Conservation (phyloP, 148 eudicot genomes). For the Diospyros kaki region DNA sequence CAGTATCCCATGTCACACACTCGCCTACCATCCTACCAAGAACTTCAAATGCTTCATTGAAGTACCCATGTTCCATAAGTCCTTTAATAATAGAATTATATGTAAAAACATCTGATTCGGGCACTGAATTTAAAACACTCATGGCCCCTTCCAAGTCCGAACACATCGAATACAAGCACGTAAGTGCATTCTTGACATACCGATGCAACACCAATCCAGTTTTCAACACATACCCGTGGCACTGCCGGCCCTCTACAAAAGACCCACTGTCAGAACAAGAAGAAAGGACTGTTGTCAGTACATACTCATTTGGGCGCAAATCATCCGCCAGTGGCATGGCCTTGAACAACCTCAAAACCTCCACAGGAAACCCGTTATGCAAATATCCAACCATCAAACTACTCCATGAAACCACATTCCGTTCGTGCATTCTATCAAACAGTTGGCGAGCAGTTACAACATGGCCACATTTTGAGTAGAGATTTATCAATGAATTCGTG, state of each 20-base stretch:
- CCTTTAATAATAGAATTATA: constrained; percentile 35
- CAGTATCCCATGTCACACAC: constrained; percentile 24
- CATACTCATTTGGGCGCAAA: constrained; percentile 31
- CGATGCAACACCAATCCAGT: constrained; percentile 39
- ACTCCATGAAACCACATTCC: constrained; percentile 47
- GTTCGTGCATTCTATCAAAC: constrained; percentile 36
- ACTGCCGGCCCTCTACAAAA: constrained; percentile 28
- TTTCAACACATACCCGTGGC: constrained; percentile 41
- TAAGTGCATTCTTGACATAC: constrained; percentile 42
- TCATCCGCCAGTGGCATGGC: constrained; percentile 24
- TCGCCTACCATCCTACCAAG: constrained; percentile 22
- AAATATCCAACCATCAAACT: constrained; percentile 36
- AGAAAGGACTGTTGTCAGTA: constrained; percentile 35
- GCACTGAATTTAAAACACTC: constrained; percentile 22
- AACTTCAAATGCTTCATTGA: constrained; percentile 21
- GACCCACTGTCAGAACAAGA: constrained; percentile 26
- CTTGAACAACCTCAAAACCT: constrained; percentile 28
- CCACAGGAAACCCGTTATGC: constrained; percentile 23
- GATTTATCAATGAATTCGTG: constrained; percentile 34
- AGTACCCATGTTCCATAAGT: constrained; percentile 25
- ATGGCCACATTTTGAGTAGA: constrained; percentile 36
- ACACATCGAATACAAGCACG: constrained; percentile 30
- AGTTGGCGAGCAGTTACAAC: constrained; percentile 24
- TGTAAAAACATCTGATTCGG: constrained; percentile 27
- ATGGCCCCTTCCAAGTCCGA: constrained; percentile 32